Percentiles rank a stretch among this genome's conserved stretches.
These are phyloP conservation scores for Lentinula aciculospora DNA, from an alignment of 768 basidiomycete species.

Conservation along the genomic window DNA sequence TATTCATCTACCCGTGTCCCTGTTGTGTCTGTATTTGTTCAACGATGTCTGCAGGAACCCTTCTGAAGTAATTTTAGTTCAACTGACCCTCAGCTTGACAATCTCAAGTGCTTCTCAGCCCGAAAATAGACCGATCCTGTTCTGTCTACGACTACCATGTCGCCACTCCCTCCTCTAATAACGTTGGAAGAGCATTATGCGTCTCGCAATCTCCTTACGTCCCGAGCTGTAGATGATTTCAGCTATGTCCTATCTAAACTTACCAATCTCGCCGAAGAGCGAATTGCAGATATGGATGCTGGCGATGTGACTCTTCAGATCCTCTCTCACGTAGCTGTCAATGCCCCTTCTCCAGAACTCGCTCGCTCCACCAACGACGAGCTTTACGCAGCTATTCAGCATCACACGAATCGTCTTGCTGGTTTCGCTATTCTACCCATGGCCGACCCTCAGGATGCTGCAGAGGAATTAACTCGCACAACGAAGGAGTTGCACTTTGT, in stretches of 20 bases:
- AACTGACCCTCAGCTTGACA: no score
- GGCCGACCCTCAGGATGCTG: not conserved
- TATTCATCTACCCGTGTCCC: not conserved
- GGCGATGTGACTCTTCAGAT: not conserved
- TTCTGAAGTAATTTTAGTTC: no score
- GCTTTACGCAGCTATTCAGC: not conserved
- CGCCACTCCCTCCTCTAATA: not conserved
- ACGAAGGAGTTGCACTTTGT: not conserved
- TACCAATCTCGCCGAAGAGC: not conserved
- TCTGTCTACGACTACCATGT: not conserved
- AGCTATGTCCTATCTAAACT: not conserved
- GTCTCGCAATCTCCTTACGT: not conserved
- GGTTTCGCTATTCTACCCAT: conserved; percentile 1
- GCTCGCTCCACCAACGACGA: not conserved
- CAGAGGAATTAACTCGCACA: not conserved
- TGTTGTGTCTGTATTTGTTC: not conserved
- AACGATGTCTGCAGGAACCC: no score
- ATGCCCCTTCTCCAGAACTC: not conserved
- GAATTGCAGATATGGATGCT: conserved; percentile 1
- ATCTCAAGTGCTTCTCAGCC: no score
- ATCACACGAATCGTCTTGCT: not conserved
- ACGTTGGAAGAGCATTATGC: conserved; percentile 1
- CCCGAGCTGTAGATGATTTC: not conserved
- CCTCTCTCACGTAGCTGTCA: not conserved
- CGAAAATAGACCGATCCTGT: no score